Evolutionary conservation across 2,329 filamentous ascomycete genomes (phyloP), one percentile per base, ranked within the genome.

Genomic region (Botrytis hyacinthi): DNA sequence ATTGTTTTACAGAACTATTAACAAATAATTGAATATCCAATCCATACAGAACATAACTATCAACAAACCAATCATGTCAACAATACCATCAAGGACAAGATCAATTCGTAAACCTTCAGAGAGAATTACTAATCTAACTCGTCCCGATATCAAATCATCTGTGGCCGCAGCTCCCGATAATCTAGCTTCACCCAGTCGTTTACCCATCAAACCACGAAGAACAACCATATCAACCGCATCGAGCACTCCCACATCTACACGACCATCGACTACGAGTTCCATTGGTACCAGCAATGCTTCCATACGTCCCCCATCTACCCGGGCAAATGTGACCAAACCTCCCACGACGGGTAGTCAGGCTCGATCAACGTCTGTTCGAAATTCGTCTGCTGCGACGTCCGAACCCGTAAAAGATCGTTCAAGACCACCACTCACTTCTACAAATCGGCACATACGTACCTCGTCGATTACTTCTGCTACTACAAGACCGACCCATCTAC

Each of bases 141-240:
- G 71, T 37, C 32, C 63, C 26, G 71, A 72, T 46, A 57, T 57
- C 51, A 72, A 68, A 59, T 6, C 62, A 42, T 57, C 70, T 40
- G 51, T 48, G 40, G 10, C 42, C 32, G 48, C 51, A 46, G 16
- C 54, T 42, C 26, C 51, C 22, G 71, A 61, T 35, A 61, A 40
- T 37, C 51, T 26, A 22, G 40, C 71, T 29, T 81, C 80, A 63
- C 80, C 80, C 54, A 81, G 79, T 76, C 77, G 80, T 73, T 76
- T 81, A 42, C 80, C 80, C 18, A 75, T 79, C 60, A 79, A 77
- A 71, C 77, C 77, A 22, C 74, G 79, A 71, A 77, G 75, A 40
- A 74, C 76, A 29, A 74, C 75, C 22, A 75, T 76, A 68, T 73
- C 76, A 37, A 74, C 70, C 44, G 69, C 70, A 12, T 51, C 63